Evolutionary conservation across 2,329 filamentous ascomycete genomes (phyloP), one percentile per base, ranked within the genome.

Genomic region (Aspergillus arachidicola): DNA sequence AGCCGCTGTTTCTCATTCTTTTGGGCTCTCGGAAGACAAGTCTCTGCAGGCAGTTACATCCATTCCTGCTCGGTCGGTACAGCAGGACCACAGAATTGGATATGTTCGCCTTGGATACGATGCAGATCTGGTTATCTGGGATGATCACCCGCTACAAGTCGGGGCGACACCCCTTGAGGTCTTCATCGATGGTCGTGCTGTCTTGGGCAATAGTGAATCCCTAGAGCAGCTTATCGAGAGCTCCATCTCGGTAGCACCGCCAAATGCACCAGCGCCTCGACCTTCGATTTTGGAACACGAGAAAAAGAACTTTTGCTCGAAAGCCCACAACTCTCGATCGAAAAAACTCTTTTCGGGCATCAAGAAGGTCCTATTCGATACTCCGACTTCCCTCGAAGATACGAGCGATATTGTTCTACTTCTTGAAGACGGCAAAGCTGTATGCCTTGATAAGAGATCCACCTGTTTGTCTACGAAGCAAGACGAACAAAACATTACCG

Each of bases 71-170:
- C 84, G 86, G 57, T 78, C 86, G 1, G 78, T 89, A 0, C 86
- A 86, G 0, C 79, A 89, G 53, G 84, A 82, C 11, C 73, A 87
- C 64, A 81, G 87, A 3, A 75, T 89, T 6, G 87, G 87, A 59
- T 88, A 88, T 71, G 75, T 88, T 60, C 88, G 87, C 77, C 80
- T 85, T 3, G 86, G 87, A 0, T 89, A 83, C 55, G 87, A 89
- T 63, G 87, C 86, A 51, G 87, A 89, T 63, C 70, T 89, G 34
- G 86, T 84, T 12, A 81, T 88, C 10, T 89, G 87, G 87, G 86
- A 89, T 67, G 86, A 84, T 48, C 86, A 89, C 64, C 87, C 87
- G 34, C 76, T 89, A 2, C 85, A 84, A 48, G 82, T 87, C 0
- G 87, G 87, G 1, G 86, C 87, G 0, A 76, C 85, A 0, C 86